Conservation (phyloP, 768 basidiomycete species). For the Agaricus blazei region DNA sequence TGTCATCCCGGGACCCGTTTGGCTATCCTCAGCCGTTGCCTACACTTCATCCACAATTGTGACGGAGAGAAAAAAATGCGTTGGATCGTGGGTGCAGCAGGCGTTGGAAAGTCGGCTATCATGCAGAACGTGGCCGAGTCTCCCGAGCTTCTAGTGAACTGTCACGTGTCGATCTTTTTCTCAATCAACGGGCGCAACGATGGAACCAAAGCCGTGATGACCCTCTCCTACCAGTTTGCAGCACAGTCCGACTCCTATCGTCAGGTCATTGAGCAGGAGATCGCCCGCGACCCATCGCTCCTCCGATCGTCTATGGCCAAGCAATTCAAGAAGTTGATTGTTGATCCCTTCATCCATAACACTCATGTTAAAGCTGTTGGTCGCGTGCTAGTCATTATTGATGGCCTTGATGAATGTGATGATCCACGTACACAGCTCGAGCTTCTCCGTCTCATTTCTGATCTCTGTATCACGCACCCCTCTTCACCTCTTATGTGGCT, state of each 20-base stretch:
- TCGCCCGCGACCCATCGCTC: neutral
- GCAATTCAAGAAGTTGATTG: slow-evolving; percentile 13
- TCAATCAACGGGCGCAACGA: neutral
- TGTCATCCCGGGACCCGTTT: neutral
- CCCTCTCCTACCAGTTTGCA: neutral
- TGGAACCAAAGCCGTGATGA: neutral
- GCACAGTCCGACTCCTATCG: neutral
- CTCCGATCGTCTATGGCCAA: slow-evolving; percentile 2
- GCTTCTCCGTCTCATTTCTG: slow-evolving; percentile 12
- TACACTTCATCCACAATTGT: neutral
- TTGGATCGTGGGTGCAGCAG: neutral
- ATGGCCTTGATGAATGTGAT: slow-evolving; percentile 24
- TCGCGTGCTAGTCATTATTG: slow-evolving; percentile 10
- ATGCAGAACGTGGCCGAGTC: neutral
- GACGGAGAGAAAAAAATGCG: neutral
- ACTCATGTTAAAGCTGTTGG: neutral
- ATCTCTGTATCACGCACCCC: neutral
- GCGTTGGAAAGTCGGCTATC: neutral
- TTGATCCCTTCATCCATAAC: slow-evolving; percentile 3
- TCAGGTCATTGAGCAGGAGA: too few species aligned
- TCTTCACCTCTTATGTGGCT: slow-evolving; percentile 17
- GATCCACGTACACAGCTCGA: slow-evolving; percentile 7
- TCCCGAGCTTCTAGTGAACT: neutral
- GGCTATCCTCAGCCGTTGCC: neutral
- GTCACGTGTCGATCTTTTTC: neutral